Evolutionary conservation across 441 rosid species (phyloP).

Genomic region (Rhodomyrtus psidioides): DNA sequence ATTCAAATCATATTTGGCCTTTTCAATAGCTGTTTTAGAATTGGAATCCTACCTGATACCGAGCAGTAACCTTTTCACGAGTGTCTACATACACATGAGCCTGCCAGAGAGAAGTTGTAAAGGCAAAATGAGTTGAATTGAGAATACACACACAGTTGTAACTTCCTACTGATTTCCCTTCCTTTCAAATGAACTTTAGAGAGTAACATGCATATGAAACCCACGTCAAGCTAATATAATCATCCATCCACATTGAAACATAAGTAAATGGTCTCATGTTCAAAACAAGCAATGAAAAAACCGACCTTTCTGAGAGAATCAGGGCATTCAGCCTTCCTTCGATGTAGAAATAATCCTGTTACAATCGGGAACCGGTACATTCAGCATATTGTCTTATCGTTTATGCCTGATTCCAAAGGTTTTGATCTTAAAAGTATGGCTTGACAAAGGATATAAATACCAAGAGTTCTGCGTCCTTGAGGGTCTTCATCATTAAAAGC

Average conservation of each 20-base stretch:
- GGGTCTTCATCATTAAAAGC: constrained; percentile 95
- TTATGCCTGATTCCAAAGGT: not conserved
- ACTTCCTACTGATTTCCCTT: not conserved
- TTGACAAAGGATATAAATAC: constrained; percentile 26
- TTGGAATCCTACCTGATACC: constrained; percentile 64
- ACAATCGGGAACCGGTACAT: not conserved
- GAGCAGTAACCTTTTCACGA: constrained; percentile 91
- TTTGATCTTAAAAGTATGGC: not conserved
- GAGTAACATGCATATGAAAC: not conserved
- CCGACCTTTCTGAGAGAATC: constrained; percentile 73
- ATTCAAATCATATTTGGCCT: not conserved
- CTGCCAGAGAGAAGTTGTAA: constrained; percentile 26
- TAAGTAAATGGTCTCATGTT: not conserved
- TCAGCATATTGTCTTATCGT: not conserved
- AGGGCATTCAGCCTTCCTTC: constrained; percentile 74
- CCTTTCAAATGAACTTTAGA: not conserved
- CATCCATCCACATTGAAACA: not conserved
- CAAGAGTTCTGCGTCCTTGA: constrained; percentile 92
- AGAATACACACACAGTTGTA: not conserved
- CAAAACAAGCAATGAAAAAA: not conserved
- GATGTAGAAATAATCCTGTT: constrained; percentile 89
- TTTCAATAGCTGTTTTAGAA: not conserved
- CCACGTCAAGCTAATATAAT: not conserved
- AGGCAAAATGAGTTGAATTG: not conserved
- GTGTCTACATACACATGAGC: constrained; percentile 71